Evolutionary conservation across 2,329 filamentous ascomycete species (phyloP).

Genomic region (Fusarium palustre): DNA sequence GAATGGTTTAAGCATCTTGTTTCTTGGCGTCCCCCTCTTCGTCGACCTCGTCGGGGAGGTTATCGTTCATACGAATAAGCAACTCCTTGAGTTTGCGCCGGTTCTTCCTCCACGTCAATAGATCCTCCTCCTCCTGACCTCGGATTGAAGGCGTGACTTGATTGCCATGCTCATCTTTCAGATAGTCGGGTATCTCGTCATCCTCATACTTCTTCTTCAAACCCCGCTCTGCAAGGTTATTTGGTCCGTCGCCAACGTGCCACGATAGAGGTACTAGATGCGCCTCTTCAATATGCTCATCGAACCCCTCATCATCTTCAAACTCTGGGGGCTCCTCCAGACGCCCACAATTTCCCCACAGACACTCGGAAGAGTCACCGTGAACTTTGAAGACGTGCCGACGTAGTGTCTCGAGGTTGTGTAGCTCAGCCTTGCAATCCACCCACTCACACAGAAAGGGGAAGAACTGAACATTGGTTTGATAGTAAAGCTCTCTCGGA

Average conservation of each 20-base stretch:
- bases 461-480: slow-evolving; percentile 59
- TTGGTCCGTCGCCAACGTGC: slow-evolving; percentile 70
- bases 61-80: slow-evolving; percentile 58
- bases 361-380: slow-evolving; percentile 45
- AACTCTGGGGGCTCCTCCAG: slow-evolving; percentile 50
- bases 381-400: slow-evolving; percentile 67
- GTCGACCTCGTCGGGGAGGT: slow-evolving; percentile 59
- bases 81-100: slow-evolving; percentile 59
- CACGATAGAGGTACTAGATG: slow-evolving; percentile 67
- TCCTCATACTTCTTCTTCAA: slow-evolving; percentile 41
- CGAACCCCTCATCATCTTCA: slow-evolving; percentile 54
- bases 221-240: slow-evolving; percentile 51
- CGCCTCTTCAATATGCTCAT: slow-evolving; percentile 63
- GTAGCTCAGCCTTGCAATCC: slow-evolving; percentile 69
- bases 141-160: slow-evolving; percentile 70
- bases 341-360: slow-evolving; percentile 50
- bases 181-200: slow-evolving; percentile 59
- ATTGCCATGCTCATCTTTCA: slow-evolving; percentile 63
- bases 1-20: slow-evolving; percentile 1
- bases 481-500: slow-evolving; percentile 57
- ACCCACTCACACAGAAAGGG: slow-evolving; percentile 71
- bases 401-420: slow-evolving; percentile 70
- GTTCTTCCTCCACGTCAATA: slow-evolving; percentile 59
- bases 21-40: slow-evolving; percentile 40
- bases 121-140: slow-evolving; percentile 64